These are phyloP conservation scores for Hypoxylon crocopeplum DNA, from an alignment of 495 filamentous ascomycete species.

Conservation along the genomic window DNA sequence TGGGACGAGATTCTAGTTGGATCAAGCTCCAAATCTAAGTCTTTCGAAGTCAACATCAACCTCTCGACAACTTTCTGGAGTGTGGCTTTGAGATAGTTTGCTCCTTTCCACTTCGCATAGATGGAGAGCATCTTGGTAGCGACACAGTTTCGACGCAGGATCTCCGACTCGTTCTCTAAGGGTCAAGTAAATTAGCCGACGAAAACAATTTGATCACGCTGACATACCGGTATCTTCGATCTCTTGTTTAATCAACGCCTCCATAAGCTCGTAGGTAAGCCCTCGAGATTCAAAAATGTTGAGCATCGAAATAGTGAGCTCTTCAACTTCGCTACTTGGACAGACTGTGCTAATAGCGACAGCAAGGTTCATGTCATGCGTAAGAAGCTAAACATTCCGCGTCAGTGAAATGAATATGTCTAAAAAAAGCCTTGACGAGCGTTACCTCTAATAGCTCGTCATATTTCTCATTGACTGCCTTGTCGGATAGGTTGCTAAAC, in stretches of 20 bases:
- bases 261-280: conserved; percentile 63
- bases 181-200: conserved; percentile 2
- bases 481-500: conserved; percentile 69
- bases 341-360: conserved; percentile 67
- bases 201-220: no score
- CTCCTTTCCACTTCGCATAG: conserved; percentile 72
- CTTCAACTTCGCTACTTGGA: conserved; percentile 69
- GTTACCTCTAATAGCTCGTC: conserved; percentile 64
- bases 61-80: conserved; percentile 67
- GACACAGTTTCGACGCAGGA: conserved; percentile 68
- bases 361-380: conserved; percentile 64
- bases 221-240: conserved; percentile 63
- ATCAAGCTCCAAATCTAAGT: conserved; percentile 70
- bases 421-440: not conserved
- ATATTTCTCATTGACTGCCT: conserved; percentile 69
- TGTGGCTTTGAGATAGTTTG: conserved; percentile 65
- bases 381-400: conserved; percentile 54
- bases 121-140: conserved; percentile 73
- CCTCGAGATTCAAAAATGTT: conserved; percentile 73
- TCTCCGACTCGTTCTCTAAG: conserved; percentile 66
- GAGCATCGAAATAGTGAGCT: conserved; percentile 67
- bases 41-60: conserved; percentile 64
- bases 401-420: conserved; percentile 1
- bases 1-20: conserved; percentile 60
- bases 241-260: conserved; percentile 70